Conservation (phyloP, 768 basidiomycete genomes). For the Gautieria morchelliformis region DNA sequence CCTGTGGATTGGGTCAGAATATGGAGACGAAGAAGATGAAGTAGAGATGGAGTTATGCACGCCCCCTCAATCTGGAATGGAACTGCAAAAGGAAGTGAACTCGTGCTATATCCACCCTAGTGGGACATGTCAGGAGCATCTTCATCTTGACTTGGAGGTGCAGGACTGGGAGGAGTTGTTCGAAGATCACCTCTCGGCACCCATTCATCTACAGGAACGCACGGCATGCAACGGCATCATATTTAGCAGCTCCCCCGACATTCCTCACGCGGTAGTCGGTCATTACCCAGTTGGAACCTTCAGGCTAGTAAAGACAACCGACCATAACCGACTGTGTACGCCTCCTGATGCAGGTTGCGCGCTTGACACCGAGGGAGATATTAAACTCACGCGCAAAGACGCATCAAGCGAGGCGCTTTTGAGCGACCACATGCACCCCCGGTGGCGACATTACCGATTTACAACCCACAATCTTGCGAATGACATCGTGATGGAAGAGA, state of each 20-base stretch:
- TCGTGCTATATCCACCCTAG: too few relatives aligned
- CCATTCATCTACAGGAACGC: too few relatives aligned
- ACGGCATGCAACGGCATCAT: too few relatives aligned
- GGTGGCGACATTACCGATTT: neutral
- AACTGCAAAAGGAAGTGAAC: too few relatives aligned
- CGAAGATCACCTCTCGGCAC: too few relatives aligned
- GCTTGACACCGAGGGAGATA: neutral
- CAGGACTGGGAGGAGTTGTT: too few relatives aligned
- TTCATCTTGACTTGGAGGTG: too few relatives aligned
- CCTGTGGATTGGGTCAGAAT: neutral
- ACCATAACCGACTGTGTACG: neutral
- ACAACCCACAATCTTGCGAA: neutral
- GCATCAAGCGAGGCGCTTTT: neutral
- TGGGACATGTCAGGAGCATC: too few relatives aligned
- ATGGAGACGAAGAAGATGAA: neutral
- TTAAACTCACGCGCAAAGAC: neutral
- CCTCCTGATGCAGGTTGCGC: neutral
- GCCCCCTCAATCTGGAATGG: neutral
- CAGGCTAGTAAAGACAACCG: too few relatives aligned
- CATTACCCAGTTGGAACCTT: neutral
- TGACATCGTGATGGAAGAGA: neutral
- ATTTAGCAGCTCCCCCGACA: neutral
- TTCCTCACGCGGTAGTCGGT: neutral
- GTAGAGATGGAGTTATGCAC: neutral
- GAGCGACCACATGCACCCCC: neutral